Base-by-base conservation (phyloP, 1,139 yeast genomes). In the Meyerozyma sp. region DNA sequence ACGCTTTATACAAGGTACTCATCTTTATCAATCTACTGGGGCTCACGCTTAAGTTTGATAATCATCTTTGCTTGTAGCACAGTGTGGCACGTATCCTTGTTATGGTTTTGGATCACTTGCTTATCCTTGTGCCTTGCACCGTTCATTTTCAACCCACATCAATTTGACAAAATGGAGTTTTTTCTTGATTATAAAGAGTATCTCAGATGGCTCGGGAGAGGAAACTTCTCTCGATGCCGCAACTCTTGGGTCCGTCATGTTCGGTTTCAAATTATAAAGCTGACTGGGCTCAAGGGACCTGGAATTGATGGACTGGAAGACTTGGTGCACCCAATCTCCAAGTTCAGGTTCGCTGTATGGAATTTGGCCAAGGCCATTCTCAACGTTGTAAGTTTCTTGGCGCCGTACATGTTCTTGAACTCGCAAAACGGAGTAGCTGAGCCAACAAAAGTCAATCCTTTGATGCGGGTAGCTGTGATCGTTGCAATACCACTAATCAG, bases 31-130 rank as follows among this genome's bases (percentile, higher is more conserved):
- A 77, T 88, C 5, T 84, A 85, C 56, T 67, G 80, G 25, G 96
- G 96, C 0, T 62, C 79, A 0, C 70, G 75, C 35, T 68, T 83
- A 4, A 73, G 81, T 42, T 50, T 84, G 43, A 69, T 81, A 54
- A 66, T 87, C 9, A 46, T 83, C 14, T 84, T 84, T 67, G 81
- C 89, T 1, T 75, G 84, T 1, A 56, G 79, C 2, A 71, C 89
- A 0, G 79, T 84, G 66, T 86, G 95, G 94, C 86, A 82, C 49
- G 77, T 82, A 0, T 77, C 95, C 0, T 64, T 88, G 21, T 58
- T 87, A 28, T 89, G 96, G 95, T 88, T 89, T 62, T 86, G 91
- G 84, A 70, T 86, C 8, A 84, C 94, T 0, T 75, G 84, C 10
- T 62, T 81, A 6, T 82, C 95, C 0, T 63, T 89, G 58, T 79